Percentiles rank a stretch among this genome's conserved stretches.
phyloP scores from a whole-genome alignment of 257 asterid genomes.

The Solanum virginianum region DNA sequence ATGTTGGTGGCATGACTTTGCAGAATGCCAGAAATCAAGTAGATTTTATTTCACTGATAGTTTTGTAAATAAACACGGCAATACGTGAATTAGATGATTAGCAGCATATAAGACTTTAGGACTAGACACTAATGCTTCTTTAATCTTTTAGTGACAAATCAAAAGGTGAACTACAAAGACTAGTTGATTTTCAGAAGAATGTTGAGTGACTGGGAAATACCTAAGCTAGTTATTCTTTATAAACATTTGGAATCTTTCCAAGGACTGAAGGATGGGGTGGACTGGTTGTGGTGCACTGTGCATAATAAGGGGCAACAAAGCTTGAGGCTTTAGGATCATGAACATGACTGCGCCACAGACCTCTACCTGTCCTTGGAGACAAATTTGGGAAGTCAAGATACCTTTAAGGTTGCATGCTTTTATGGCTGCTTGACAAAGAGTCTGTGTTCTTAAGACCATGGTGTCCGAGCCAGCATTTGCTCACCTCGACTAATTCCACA shows the following conservation, averaged over 20 bases:
- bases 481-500: too few relatives aligned
- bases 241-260: not conserved
- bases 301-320: too few relatives aligned
- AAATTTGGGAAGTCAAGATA: not conserved
- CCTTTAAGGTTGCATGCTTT: not conserved
- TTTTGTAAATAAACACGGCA: not conserved
- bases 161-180: not conserved
- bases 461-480: too few relatives aligned
- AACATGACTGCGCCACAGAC: not conserved
- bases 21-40: not conserved
- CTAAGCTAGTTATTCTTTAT: not conserved
- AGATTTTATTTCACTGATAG: not conserved
- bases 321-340: not conserved
- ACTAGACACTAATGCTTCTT: not conserved
- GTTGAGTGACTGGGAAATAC: not conserved
- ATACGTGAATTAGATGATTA: not conserved
- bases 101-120: not conserved
- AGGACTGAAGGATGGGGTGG: not conserved
- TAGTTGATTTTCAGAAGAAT: not conserved
- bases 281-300: not conserved
- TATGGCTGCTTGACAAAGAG: not conserved
- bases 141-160: not conserved
- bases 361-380: not conserved
- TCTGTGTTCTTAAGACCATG: not conserved
- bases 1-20: not conserved